A percentile compares a stretch with the other conserved stretches of the same genome.
Conservation (phyloP, 164 flowering plant genomes). For the Magnolia sinica region DNA sequence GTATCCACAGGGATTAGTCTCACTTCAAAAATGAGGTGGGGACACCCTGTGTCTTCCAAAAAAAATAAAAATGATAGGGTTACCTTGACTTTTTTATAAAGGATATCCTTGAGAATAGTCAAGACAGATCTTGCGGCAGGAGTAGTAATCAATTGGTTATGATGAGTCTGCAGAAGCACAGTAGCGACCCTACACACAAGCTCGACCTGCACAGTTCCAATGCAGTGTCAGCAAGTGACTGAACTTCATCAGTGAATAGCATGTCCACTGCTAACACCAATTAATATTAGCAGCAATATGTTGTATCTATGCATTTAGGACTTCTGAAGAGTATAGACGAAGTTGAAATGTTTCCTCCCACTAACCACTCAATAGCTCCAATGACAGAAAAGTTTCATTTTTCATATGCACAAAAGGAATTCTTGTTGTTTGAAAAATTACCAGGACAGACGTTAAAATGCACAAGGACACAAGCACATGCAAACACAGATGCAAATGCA, state of each 20-base stretch:
- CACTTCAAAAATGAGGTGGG: no score
- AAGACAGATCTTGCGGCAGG: conserved; percentile 75
- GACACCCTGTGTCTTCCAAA: no score
- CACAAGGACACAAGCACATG: not conserved
- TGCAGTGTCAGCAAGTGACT: not conserved
- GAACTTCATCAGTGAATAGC: not conserved
- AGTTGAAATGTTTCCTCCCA: not conserved
- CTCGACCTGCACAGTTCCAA: conserved; percentile 61
- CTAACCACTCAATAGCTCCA: not conserved
- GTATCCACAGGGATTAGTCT: no score
- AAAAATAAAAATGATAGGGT: not conserved
- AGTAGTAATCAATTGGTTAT: conserved; percentile 72
- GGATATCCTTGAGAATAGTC: conserved; percentile 58
- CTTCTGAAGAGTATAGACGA: no score
- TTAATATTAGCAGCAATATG: not conserved
- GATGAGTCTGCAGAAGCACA: conserved; percentile 71
- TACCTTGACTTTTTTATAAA: conserved; percentile 80
- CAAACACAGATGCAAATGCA: no score
- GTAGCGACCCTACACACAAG: conserved; percentile 76
- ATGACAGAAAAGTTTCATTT: not conserved
- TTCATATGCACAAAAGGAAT: not conserved
- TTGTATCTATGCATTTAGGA: not conserved
- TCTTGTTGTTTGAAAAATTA: not conserved
- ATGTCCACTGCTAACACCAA: not conserved
- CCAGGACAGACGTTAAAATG: not conserved